These are phyloP conservation scores for Aspergillus fructus DNA, from an alignment of 2,329 filamentous ascomycete species.

Conservation along the genomic window DNA sequence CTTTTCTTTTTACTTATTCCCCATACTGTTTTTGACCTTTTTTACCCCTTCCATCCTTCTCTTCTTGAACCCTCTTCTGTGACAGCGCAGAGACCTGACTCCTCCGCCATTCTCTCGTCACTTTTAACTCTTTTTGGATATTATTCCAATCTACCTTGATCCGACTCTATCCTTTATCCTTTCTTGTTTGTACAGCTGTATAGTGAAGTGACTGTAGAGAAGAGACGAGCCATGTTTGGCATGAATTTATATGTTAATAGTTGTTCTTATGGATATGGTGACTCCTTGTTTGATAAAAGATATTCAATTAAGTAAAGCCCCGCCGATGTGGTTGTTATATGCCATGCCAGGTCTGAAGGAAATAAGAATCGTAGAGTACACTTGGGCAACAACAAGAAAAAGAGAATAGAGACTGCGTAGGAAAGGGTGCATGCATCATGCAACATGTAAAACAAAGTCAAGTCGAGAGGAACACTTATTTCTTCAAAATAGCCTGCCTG, in stretches of 20 bases:
- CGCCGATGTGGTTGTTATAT: too few relatives aligned
- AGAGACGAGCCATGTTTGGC: slow-evolving; percentile 8
- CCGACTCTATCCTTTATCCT: slow-evolving; percentile 11
- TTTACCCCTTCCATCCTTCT: slow-evolving; percentile 5
- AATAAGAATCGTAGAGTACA: too few relatives aligned
- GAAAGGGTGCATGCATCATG: too few relatives aligned
- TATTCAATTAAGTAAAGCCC: too few relatives aligned
- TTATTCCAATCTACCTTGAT: slow-evolving; percentile 8
- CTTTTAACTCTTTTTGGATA: slow-evolving; percentile 17
- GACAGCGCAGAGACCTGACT: slow-evolving; percentile 15
- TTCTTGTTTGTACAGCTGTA: slow-evolving; percentile 25
- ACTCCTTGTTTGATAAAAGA: too few relatives aligned
- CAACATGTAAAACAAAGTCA: too few relatives aligned
- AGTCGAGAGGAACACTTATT: not conserved
- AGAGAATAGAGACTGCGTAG: too few relatives aligned
- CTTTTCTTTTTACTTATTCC: slow-evolving; percentile 34
- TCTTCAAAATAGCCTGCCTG: not conserved
- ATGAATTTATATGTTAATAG: slow-evolving; percentile 9
- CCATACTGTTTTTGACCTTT: slow-evolving; percentile 30
- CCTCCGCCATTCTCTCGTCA: slow-evolving; percentile 15
- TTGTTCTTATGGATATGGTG: not conserved
- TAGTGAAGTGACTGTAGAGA: slow-evolving; percentile 20
- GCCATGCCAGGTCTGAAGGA: too few relatives aligned
- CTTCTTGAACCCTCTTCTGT: slow-evolving; percentile 20
- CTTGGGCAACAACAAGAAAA: too few relatives aligned